These are phyloP conservation scores for Serendipita vermifera DNA, from an alignment of 768 basidiomycete genomes.

Conservation along the genomic window DNA sequence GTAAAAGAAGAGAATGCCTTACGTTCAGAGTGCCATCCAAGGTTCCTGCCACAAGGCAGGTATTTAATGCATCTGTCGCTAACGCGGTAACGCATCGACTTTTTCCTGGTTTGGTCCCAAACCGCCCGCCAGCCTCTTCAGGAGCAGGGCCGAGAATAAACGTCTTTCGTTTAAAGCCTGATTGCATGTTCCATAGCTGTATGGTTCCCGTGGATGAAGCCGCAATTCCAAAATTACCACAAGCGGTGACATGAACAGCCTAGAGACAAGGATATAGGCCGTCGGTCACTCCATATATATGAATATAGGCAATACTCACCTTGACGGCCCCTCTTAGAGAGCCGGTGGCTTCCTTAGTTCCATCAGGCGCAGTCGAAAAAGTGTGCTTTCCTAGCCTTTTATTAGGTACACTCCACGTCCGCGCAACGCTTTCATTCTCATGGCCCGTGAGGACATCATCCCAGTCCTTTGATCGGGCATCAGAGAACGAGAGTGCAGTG, in stretches of 20 bases:
- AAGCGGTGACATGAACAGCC: slow-evolving; percentile 79
- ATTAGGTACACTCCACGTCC: slow-evolving; percentile 78
- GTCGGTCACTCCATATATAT: not conserved
- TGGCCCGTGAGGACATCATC: slow-evolving; percentile 93
- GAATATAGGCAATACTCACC: slow-evolving; percentile 28
- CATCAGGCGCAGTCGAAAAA: slow-evolving; percentile 44
- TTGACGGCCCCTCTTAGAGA: slow-evolving; percentile 50
- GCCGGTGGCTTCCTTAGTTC: slow-evolving; percentile 32
- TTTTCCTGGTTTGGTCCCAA: slow-evolving; percentile 30
- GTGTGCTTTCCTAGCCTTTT: slow-evolving; percentile 70
- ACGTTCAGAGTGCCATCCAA: slow-evolving; percentile 84
- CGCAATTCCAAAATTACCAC: slow-evolving; percentile 89
- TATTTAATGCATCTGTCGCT: slow-evolving; percentile 75
- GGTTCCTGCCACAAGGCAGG: slow-evolving; percentile 67
- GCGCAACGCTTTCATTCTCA: slow-evolving; percentile 62
- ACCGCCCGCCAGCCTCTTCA: slow-evolving; percentile 33
- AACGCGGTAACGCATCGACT: slow-evolving; percentile 61
- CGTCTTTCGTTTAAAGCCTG: slow-evolving; percentile 68
- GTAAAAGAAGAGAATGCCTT: slow-evolving; percentile 22
- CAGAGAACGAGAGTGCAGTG: slow-evolving; percentile 63
- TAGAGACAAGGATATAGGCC: not conserved
- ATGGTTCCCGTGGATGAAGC: slow-evolving; percentile 71
- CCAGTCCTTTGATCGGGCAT: slow-evolving; percentile 84
- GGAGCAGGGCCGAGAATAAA: slow-evolving; percentile 60
- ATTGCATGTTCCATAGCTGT: slow-evolving; percentile 94